phyloP scores from a whole-genome alignment of 306 rosid genomes.

The Cicer bijugum region DNA sequence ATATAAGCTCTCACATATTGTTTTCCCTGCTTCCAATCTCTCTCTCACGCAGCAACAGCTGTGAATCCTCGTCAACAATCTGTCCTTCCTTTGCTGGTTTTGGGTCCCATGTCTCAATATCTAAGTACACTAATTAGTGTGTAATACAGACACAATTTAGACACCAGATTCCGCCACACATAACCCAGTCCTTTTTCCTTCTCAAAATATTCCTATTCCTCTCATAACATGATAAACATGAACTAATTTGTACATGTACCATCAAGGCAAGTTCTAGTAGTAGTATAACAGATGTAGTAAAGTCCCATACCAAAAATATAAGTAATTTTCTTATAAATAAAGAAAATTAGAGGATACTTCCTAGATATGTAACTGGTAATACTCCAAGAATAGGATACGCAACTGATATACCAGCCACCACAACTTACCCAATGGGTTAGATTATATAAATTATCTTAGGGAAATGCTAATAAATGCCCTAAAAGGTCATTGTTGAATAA shows the following conservation, averaged over 20 bases:
- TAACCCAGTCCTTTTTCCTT: no score
- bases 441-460: no score
- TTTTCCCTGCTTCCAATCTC: no score
- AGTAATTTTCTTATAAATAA: background rate
- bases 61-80: no score
- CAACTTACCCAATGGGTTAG: background rate
- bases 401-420: background rate
- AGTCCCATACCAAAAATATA: background rate
- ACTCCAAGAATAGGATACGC: background rate
- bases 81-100: no score
- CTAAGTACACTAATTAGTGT: background rate
- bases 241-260: background rate
- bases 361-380: background rate
- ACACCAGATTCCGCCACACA: background rate
- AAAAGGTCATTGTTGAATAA: no score
- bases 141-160: background rate
- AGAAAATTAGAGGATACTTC: background rate
- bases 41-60: no score
- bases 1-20: no score
- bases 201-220: background rate
- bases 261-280: background rate
- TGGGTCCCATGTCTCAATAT: no score
- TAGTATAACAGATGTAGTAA: background rate
- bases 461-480: no score
- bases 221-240: background rate